Evolutionary conservation across 768 basidiomycete species (phyloP).

Genomic region (Auricularia sp.): DNA sequence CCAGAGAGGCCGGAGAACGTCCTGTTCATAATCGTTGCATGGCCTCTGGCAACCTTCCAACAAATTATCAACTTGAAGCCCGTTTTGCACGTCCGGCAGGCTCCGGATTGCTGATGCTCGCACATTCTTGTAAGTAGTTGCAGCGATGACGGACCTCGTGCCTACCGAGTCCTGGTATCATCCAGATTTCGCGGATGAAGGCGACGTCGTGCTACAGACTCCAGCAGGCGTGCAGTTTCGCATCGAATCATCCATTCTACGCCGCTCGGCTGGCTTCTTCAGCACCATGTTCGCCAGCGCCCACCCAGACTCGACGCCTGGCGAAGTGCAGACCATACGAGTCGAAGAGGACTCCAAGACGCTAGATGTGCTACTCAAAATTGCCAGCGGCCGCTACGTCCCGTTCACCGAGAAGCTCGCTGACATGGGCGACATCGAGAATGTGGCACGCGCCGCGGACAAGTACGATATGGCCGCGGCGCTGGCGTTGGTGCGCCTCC

Average conservation of each 20-base stretch:
- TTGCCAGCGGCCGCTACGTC: background rate
- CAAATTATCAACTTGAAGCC: too few species aligned
- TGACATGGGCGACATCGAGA: background rate
- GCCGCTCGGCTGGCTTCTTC: background rate
- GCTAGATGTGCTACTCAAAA: background rate
- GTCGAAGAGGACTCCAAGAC: background rate
- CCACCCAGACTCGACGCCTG: background rate
- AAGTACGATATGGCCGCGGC: background rate
- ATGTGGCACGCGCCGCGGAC: background rate
- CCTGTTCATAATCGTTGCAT: too few species aligned
- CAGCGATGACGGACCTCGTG: too few species aligned
- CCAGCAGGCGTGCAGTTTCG: background rate
- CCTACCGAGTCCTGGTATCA: background rate
- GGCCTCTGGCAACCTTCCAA: too few species aligned
- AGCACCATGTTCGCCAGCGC: background rate
- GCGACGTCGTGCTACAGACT: background rate
- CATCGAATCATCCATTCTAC: background rate
- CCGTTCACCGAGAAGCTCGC: background rate
- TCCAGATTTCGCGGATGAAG: background rate
- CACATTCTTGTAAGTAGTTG: too few species aligned
- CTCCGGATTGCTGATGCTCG: too few species aligned
- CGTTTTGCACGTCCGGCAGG: too few species aligned
- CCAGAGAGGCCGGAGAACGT: too few species aligned
- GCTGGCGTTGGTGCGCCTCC: background rate
- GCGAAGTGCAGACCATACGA: background rate